Evolutionary conservation across 2,329 filamentous ascomycete genomes (phyloP), one percentile per base, ranked within the genome.

Genomic region (Calonectria honghensis): DNA sequence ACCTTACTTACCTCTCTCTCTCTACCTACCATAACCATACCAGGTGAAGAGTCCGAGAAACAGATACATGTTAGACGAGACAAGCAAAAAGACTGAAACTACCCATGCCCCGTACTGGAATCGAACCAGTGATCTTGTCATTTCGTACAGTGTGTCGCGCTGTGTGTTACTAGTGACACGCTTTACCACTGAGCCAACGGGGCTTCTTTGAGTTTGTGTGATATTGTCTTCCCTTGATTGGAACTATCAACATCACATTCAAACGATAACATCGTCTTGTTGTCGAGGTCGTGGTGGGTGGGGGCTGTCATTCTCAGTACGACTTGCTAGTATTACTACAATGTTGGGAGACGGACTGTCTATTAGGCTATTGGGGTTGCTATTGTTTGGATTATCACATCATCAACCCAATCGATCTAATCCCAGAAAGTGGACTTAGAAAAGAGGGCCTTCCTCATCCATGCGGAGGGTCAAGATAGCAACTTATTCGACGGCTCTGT

Each of bases 81-180:
- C 24, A 24, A 24, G 24, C 24, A 24, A 24, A 24, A 24, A 24
- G 10, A 32, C 32, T 32, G 32, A 10, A 10, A 6, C 6, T 39
- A 9, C 9, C 37, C 2, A 9, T 82, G 81, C 82, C 81, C 78
- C 78, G 79, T 83, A 81, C 80, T 81, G 81, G 82, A 83, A 81
- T 84, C 81, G 82, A 84, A 83, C 82, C 79, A 80, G 78, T 81
- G 81, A 83, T 81, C 81, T 84, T 81, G 76, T 84, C 82, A 83
- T 83, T 29, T 64, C 24, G 27, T 64, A 32, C 1, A 48, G 10
- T 11, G 18, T 31, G 27, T 64, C n/a, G 27, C 39, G n/a, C 24
- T 64, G 11, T 13, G 4, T 6, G 39, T 27, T 83, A 83, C 81
- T 82, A 84, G 82, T 83, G 82, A 83, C 76, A 81, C 81, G 82